These are phyloP conservation scores for Nothophoma quercina DNA, from an alignment of 2,329 filamentous ascomycete genomes.

Conservation along the genomic window DNA sequence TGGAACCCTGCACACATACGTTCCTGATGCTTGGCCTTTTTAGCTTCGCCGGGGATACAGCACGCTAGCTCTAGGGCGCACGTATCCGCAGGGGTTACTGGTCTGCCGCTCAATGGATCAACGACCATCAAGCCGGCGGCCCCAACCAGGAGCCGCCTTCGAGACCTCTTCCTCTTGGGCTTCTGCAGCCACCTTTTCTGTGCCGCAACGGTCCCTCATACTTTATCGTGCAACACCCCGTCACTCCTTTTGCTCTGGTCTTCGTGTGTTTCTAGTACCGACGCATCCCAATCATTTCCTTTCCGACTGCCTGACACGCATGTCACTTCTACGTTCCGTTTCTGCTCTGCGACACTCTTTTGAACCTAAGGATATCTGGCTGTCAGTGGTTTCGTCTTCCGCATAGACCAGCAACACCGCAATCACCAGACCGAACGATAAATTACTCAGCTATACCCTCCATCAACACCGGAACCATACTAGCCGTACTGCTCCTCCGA, in stretches of 20 bases:
- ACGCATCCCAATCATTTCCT: slow-evolving; percentile 33
- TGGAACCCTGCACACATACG: slow-evolving; percentile 29
- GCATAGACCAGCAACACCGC: slow-evolving; percentile 31
- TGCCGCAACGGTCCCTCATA: slow-evolving; percentile 37
- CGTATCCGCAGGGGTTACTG: slow-evolving; percentile 35
- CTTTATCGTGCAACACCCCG: slow-evolving; percentile 40
- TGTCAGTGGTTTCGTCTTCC: slow-evolving; percentile 37
- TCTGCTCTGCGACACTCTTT: slow-evolving; percentile 34
- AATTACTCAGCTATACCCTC: slow-evolving; percentile 18
- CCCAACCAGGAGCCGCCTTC: slow-evolving; percentile 40
- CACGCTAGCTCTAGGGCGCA: slow-evolving; percentile 30
- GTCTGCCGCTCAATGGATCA: slow-evolving; percentile 38
- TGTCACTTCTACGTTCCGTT: slow-evolving; percentile 28
- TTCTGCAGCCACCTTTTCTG: slow-evolving; percentile 31
- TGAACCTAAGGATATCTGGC: slow-evolving; percentile 9
- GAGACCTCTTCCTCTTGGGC: slow-evolving; percentile 32
- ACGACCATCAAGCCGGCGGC: slow-evolving; percentile 37
- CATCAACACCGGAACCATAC: slow-evolving; percentile 13
- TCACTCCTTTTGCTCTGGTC: slow-evolving; percentile 30
- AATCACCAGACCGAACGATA: slow-evolving; percentile 23
- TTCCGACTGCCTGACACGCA: slow-evolving; percentile 16
- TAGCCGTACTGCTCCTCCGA: slow-evolving; percentile 15
- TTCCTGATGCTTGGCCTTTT: slow-evolving; percentile 31
- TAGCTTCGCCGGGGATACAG: slow-evolving; percentile 25
- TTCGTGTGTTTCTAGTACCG: slow-evolving; percentile 33